These are phyloP conservation scores for Phascolomyces articulosus DNA, from an alignment of 371 early-diverging fungal genomes.

Conservation along the genomic window DNA sequence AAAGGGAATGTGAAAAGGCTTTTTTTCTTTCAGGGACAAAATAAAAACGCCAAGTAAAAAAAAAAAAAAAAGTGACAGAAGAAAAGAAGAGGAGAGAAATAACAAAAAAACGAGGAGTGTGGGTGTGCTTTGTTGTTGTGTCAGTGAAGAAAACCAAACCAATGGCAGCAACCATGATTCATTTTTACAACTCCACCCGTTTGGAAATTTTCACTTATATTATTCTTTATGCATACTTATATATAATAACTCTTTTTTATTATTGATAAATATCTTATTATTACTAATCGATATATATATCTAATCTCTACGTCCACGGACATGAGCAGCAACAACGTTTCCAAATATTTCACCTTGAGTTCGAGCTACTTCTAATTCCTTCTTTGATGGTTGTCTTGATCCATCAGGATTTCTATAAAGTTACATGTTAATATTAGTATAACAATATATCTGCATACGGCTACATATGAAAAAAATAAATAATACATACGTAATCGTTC, in stretches of 20 bases:
- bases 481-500: slow-evolving; percentile 14
- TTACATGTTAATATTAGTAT: no score
- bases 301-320: neutral
- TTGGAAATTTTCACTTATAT: no score
- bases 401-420: slow-evolving; percentile 23
- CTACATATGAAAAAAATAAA: no score
- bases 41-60: slow-evolving; percentile 1
- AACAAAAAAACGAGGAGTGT: neutral
- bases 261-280: neutral
- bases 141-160: no score
- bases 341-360: slow-evolving; percentile 38
- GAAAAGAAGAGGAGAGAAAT: neutral
- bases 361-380: slow-evolving; percentile 67
- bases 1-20: neutral
- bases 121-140: no score
- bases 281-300: neutral
- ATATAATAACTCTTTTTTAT: neutral
- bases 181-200: no score
- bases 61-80: neutral
- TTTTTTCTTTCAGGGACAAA: neutral
- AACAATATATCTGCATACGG: no score
- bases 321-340: slow-evolving; percentile 14
- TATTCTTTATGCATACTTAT: neutral
- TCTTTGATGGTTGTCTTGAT: slow-evolving; percentile 56
- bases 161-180: neutral